phyloP scores from a whole-genome alignment of 164 flowering plant species.

The Saururus chinensis region DNA sequence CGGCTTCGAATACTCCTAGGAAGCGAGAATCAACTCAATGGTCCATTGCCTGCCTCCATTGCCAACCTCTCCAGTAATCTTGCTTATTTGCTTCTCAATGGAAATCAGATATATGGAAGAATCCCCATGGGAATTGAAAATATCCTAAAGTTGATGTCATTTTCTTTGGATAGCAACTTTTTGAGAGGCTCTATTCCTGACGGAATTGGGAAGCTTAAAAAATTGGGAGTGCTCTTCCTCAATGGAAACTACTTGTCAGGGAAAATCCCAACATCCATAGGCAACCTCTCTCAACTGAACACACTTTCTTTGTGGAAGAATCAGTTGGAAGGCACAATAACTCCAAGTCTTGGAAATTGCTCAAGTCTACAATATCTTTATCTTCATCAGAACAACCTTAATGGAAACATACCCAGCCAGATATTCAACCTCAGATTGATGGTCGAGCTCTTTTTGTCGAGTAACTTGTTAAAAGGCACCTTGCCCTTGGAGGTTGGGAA shows the following conservation, averaged over 20 bases:
- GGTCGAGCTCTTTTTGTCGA: no score
- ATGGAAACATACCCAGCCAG: no score
- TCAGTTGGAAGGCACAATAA: conserved; percentile 8
- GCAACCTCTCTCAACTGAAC: conserved; percentile 3
- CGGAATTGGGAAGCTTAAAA: neutral
- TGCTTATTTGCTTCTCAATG: neutral
- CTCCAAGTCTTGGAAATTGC: no score
- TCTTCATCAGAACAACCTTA: no score
- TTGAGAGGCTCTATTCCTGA: neutral
- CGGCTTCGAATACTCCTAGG: conserved; percentile 21
- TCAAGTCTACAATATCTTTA: no score
- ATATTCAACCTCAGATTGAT: no score
- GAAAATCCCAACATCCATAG: neutral
- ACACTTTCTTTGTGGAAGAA: conserved; percentile 5
- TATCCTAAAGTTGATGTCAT: no score
- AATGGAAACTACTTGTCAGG: neutral
- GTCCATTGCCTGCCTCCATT: conserved; percentile 33
- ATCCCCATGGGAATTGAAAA: no score
- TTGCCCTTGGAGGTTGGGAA: no score
- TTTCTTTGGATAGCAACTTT: no score
- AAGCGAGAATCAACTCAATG: conserved; percentile 29
- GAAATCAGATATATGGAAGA: no score
- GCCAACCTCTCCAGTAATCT: conserved; percentile 29
- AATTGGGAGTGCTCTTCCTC: neutral
- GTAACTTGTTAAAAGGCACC: no score